A percentile compares a stretch with the other conserved stretches of the same genome.
These are phyloP conservation scores for Domatiomyces catenatus DNA, from an alignment of 2,329 filamentous ascomycete genomes.

Conservation along the genomic window DNA sequence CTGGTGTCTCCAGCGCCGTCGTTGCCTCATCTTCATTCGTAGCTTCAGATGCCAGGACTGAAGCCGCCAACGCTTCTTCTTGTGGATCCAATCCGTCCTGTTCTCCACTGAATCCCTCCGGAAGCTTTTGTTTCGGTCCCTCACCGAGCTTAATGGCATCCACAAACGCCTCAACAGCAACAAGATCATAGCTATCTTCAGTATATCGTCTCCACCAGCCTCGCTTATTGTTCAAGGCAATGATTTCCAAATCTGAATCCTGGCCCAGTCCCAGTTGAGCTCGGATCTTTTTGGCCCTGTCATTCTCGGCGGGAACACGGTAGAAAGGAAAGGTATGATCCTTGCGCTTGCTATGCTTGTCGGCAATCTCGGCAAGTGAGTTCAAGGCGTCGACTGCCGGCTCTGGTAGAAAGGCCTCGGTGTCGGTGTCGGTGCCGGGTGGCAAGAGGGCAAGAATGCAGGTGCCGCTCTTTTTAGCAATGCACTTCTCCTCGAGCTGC, in stretches of 20 bases:
- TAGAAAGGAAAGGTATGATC: slow-evolving; percentile 71
- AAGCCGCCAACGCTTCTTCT: slow-evolving; percentile 2
- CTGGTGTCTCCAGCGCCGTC: background rate
- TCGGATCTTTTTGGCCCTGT: slow-evolving; percentile 40
- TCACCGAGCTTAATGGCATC: slow-evolving; percentile 86
- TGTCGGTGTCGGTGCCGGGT: slow-evolving; percentile 32
- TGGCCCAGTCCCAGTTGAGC: slow-evolving; percentile 45
- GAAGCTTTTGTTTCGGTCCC: slow-evolving; percentile 60
- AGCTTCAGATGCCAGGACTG: background rate
- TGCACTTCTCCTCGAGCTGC: slow-evolving; percentile 54
- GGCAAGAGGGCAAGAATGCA: slow-evolving; percentile 67
- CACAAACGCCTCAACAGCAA: slow-evolving; percentile 67
- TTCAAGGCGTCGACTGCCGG: slow-evolving; percentile 39
- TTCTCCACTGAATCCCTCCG: slow-evolving; percentile 41
- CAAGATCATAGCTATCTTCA: slow-evolving; percentile 39
- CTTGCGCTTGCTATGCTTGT: slow-evolving; percentile 54
- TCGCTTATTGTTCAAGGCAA: slow-evolving; percentile 73
- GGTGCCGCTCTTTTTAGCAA: slow-evolving; percentile 60
- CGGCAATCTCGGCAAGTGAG: slow-evolving; percentile 56
- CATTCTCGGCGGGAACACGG: slow-evolving; percentile 49
- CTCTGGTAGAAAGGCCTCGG: slow-evolving; percentile 32
- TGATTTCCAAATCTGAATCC: slow-evolving; percentile 47
- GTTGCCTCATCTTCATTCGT: background rate
- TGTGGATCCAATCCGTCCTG: slow-evolving; percentile 4
- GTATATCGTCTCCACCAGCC: slow-evolving; percentile 68